Base-by-base conservation (phyloP, 305 asterid species). In the Fraxinus paxiana region DNA sequence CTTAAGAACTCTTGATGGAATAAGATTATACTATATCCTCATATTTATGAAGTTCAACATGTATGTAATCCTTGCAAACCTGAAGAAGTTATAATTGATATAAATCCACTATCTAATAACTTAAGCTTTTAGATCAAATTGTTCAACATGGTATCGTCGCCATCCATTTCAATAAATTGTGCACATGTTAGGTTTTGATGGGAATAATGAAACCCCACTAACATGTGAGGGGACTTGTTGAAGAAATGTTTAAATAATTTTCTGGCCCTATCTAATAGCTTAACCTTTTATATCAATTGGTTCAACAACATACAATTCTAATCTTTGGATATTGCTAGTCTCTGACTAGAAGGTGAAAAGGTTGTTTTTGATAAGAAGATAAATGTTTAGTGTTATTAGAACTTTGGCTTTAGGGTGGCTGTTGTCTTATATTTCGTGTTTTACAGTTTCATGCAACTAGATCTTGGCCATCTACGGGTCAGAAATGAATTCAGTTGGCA, bases 381-480 rank as follows among this genome's bases (percentile, higher is more conserved):
- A 79, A 41, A n/a, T n/a, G 17, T 10, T 48, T 38, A 28, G 38
- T 26, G 26, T 73, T 71, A 15, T 59, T 56, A 65, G 59, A 67
- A 30, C 51, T 83, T 18, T 74, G 24, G 31, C 65, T 70, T 35
- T 77, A 17, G 35, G 59, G 17, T 83, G 77, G 79, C 15, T 59
- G 65, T 74, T 80, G 77, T 82, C 75, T 77, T 79, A 15, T 61
- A 69, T 48, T 81, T 73, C 81, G 54, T 84, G 76, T 61, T 81
- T 56, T 88, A 80, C 97, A 96, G 99, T 82, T 96, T 92, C 94
- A 94, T 96, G 92, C 98, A 96, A 86, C 99, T 96, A 84, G 99
- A 96, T 90, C 99, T 96, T 80, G 98, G 99, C 73, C 97, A 90
- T 83, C 87, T 96, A 82, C 97, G 95, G 79, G 87, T 96, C 46